Base-by-base conservation (phyloP, 2,329 filamentous ascomycete genomes). In the Cordyceps javanica region DNA sequence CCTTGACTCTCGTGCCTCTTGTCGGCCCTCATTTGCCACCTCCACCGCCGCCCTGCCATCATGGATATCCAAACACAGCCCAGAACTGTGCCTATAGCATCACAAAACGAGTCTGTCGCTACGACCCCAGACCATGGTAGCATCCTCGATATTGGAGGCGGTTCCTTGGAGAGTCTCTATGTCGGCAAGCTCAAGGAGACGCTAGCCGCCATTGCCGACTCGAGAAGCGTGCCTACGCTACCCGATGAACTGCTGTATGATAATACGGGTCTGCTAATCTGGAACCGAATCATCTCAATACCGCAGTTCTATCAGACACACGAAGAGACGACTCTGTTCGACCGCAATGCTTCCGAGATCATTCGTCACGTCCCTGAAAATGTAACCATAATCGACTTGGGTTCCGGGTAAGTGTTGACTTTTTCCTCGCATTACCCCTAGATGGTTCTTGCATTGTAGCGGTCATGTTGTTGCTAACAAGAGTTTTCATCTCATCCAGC, bases 201-300 rank as follows among this genome's bases (percentile, higher is more conserved):
- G 10, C 65, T 74, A 16, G 61, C 56, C 30, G 55, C 62, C 16
- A 55, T 62, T 3, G 66, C 66, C 55, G 61, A 67, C 21, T 56
- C 62, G 2, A 55, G 57, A 7, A 61, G 60, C 13, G 67, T 67
- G 57, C 65, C 67, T 16, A 67, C 65, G 1, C 65, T 75, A 30
- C 73, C 73, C 1, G 73, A 75, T 50, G 73, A 75, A 62, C 63
- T 74, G 39, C 64, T 75, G 46, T 75, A 75, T 60, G 66, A 72
- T 58, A 72, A 73, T 54, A 52, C 64, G 5, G 73, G 73, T 1
- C 63, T 75, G 49, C 62, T 63, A 6, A 72, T 75, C 60, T 75
- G 73, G 73, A 73, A 73, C 46, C 58, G 73, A 10, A 74, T 75
- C 58, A 75, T 75, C 55, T 72, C 68, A 60, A 72, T 66, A 0